Evolutionary conservation across 805 yeast genomes (phyloP).

Genomic region (Nakazawaea laoshanensis): DNA sequence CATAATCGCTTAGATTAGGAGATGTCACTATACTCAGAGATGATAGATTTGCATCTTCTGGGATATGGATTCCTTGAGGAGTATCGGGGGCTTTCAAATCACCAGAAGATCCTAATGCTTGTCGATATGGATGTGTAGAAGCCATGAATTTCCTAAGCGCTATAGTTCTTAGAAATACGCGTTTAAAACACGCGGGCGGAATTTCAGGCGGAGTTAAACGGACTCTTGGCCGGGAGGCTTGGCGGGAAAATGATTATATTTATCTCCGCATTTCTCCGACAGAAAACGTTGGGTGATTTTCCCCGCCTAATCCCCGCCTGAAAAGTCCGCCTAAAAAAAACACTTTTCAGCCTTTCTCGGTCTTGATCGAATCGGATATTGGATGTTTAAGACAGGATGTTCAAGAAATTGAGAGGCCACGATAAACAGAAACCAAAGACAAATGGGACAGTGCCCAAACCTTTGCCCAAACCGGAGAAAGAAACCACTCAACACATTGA

Average conservation of each 20-base stretch:
- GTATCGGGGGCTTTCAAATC: conserved; percentile 6
- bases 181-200: too few species aligned
- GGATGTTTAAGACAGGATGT: conserved; percentile 5
- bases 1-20: conserved; percentile 1
- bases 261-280: too few species aligned
- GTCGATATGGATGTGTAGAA: conserved; percentile 10
- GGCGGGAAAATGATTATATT: too few species aligned
- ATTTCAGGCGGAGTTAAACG: too few species aligned
- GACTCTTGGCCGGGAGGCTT: too few species aligned
- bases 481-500: conserved; percentile 10
- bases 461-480: conserved; percentile 3
- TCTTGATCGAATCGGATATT: too few species aligned
- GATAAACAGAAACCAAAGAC: conserved; percentile 6
- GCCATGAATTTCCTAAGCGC: conserved; percentile 5
- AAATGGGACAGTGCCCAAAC: background rate
- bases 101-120: conserved; percentile 3
- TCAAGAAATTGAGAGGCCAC: conserved; percentile 7
- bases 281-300: too few species aligned
- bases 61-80: conserved; percentile 1
- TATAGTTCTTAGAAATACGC: too few species aligned
- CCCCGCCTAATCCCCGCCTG: too few species aligned
- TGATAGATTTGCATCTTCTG: background rate
- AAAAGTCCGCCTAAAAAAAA: too few species aligned
- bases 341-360: too few species aligned
- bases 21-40: conserved; percentile 2